Evolutionary conservation across 495 filamentous ascomycete genomes (phyloP).

Genomic region (Trichoderma erinaceum): DNA sequence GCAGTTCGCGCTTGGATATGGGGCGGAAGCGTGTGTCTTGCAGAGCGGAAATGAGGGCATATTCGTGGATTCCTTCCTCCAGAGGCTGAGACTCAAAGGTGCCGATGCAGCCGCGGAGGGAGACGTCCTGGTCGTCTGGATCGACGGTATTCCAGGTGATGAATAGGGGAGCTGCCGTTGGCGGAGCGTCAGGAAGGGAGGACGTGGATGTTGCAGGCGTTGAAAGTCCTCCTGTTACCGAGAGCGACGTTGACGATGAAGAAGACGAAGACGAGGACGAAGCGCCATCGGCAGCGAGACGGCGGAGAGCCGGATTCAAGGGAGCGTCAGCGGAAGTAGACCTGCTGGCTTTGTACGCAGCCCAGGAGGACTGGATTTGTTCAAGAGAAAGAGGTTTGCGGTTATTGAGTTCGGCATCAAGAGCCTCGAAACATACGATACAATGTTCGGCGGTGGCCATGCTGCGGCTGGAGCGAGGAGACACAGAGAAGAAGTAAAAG

Average conservation of each 20-base stretch:
- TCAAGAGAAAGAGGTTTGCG: constrained; percentile 47
- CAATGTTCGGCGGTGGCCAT: constrained; percentile 87
- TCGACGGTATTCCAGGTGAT: constrained; percentile 84
- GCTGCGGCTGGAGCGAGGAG: constrained; percentile 16
- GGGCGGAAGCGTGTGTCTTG: constrained; percentile 81
- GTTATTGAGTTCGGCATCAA: constrained; percentile 48
- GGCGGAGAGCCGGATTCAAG: constrained; percentile 19
- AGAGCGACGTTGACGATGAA: constrained; percentile 6
- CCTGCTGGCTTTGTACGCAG: constrained; percentile 36
- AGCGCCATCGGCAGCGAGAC: background rate
- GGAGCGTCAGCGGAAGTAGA: constrained; percentile 20
- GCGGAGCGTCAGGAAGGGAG: constrained; percentile 23
- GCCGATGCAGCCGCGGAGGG: constrained; percentile 90
- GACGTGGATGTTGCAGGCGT: constrained; percentile 35
- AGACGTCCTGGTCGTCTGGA: constrained; percentile 42
- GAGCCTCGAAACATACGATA: constrained; percentile 83
- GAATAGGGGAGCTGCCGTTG: constrained; percentile 64
- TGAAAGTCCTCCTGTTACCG: constrained; percentile 16
- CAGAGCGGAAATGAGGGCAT: constrained; percentile 85
- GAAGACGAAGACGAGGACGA: background rate
- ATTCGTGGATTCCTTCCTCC: constrained; percentile 62
- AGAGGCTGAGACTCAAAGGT: constrained; percentile 83
- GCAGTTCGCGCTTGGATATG: constrained; percentile 60
- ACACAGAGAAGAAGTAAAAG: background rate
- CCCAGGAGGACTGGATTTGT: constrained; percentile 69